Evolutionary conservation across 257 asterid species (phyloP).

Genomic region (Coffea eugenioides): DNA sequence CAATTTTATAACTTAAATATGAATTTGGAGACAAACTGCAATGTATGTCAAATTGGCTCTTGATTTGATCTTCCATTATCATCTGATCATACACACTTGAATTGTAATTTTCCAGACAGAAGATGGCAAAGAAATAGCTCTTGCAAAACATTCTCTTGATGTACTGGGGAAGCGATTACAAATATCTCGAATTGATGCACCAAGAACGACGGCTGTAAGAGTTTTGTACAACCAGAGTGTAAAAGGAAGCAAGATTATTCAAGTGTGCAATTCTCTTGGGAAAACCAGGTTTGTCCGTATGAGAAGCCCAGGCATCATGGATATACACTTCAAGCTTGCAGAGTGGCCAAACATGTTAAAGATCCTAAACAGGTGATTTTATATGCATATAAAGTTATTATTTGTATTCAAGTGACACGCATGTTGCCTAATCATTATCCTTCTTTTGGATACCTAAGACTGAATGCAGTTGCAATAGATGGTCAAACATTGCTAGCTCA

Average conservation of each 20-base stretch:
- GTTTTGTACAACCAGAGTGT: constrained; percentile 18
- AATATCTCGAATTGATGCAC: constrained; percentile 52
- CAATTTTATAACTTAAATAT: neutral
- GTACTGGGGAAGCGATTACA: constrained; percentile 43
- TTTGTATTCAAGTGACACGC: neutral
- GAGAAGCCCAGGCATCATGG: constrained; percentile 19
- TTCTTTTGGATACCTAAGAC: constrained; percentile 26
- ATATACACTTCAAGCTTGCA: constrained; percentile 38
- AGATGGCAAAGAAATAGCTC: constrained; percentile 57
- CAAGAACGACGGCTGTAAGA: constrained; percentile 60
- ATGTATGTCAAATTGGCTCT: neutral
- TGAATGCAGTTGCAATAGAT: constrained; percentile 35
- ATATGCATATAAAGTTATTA: neutral
- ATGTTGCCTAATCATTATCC: constrained; percentile 13
- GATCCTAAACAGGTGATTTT: constrained; percentile 53
- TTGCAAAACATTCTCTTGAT: constrained; percentile 40
- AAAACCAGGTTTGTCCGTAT: accelerated
- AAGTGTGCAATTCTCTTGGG: constrained; percentile 40
- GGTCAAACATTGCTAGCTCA: constrained; percentile 45
- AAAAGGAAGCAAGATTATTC: accelerated
- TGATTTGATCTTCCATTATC: constrained; percentile 8
- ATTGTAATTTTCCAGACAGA: constrained; percentile 44
- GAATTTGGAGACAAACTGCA: neutral
- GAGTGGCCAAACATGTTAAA: constrained; percentile 70
- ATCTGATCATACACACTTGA: constrained; percentile 12